Evolutionary conservation across 768 basidiomycete species (phyloP).

Genomic region (Rhizopogon salebrosus): DNA sequence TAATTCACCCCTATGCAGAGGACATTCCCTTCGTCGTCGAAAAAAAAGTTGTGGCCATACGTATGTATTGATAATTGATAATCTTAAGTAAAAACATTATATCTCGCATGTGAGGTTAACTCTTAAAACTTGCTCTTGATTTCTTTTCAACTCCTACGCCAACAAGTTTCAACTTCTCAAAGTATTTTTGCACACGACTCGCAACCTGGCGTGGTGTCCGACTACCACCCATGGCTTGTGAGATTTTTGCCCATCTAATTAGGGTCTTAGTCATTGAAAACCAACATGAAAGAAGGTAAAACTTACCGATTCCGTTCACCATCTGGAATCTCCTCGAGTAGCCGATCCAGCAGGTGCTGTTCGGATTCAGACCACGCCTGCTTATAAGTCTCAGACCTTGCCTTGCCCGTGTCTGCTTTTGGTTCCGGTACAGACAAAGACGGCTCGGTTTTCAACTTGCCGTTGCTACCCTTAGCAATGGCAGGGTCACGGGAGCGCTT

Average conservation of each 20-base stretch:
- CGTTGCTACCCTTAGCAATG: conserved; percentile 11
- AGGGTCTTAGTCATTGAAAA: conserved; percentile 6
- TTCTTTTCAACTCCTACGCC: conserved; percentile 43
- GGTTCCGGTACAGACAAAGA: conserved; percentile 9
- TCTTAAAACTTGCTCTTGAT: conserved; percentile 17
- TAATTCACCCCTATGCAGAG: too few relatives aligned
- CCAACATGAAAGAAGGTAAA: neutral
- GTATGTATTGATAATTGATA: too few relatives aligned
- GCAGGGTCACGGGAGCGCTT: conserved; percentile 22
- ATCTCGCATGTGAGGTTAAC: neutral
- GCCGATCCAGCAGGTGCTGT: conserved; percentile 69
- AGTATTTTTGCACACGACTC: conserved; percentile 84
- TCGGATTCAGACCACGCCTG: conserved; percentile 73
- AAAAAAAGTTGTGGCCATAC: neutral
- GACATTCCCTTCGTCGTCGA: neutral
- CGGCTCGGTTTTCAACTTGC: conserved; percentile 13
- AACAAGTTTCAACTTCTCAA: conserved; percentile 76
- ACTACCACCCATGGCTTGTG: conserved; percentile 71
- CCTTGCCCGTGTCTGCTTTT: conserved; percentile 20
- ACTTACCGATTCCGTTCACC: conserved; percentile 70
- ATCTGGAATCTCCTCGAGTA: conserved; percentile 72
- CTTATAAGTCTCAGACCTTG: conserved; percentile 65
- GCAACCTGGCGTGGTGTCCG: conserved; percentile 83
- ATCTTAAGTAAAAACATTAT: neutral
- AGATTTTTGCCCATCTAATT: conserved; percentile 74